Base-by-base conservation (phyloP, 768 basidiomycete species). In the Termitomyces bulborhizus region DNA sequence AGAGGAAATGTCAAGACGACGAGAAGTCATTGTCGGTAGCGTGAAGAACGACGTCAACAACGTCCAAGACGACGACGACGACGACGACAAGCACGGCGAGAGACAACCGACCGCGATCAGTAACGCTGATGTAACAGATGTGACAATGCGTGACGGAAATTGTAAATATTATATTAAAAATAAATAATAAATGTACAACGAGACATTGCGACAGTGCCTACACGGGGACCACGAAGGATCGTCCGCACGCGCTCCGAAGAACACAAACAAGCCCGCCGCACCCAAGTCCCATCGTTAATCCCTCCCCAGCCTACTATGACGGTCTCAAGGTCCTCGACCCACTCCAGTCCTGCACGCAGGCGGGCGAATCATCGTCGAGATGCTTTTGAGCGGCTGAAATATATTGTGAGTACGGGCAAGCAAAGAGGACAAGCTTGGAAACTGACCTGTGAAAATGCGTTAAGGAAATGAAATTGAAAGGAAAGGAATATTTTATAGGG, bases 271-370 rank as follows among this genome's bases (percentile, higher is more conserved):
- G 64, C 68, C 69, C 75, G 76, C 78, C 90, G 89, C 89, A 91
- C 90, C 90, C 90, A 90, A 87, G 86, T 88, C 88, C 81, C 85
- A 84, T 90, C 82, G 70, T 72, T 69, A 32, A 56, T 78, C 66
- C 56, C 64, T 91, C 89, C 90, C 81, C 89, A 88, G 86, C 85
- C 76, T 66, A 68, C 71, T 72, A 66, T 79, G 84, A 92, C 90
- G 90, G 86, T 91, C 90, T 86, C 89, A 76, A 82, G 75, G 82
- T 91, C 90, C 80, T 90, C 78, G 85, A 88, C 76, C 81, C 77
- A 73, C 85, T 64, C 81, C 81, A 80, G 73, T 86, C 87, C 83
- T 72, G 60, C 47, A 56, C 54, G 50, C 60, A 68, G 81, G 88
- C 80, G 86, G 82, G 79, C 83, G 73, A 74, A 72, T 83, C 88